These are phyloP conservation scores for Papiliotrema nemorosa DNA, from an alignment of 1,284 basidiomycete species.

Conservation along the genomic window DNA sequence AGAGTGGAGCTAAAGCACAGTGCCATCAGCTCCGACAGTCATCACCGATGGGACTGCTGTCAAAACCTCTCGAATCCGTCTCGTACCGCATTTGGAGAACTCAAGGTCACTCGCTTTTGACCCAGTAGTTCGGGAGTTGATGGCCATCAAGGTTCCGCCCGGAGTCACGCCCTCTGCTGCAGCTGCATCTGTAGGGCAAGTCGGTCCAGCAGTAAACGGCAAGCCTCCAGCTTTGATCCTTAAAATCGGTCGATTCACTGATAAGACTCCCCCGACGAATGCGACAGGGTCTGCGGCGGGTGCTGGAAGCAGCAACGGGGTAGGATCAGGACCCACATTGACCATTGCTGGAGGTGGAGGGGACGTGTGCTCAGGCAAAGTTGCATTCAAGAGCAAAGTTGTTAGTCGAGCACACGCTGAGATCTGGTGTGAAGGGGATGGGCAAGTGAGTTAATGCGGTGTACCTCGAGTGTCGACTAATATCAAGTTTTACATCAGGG, in stretches of 20 bases:
- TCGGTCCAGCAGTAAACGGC: slow-evolving; percentile 42
- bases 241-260: slow-evolving; percentile 89
- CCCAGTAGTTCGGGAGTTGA: slow-evolving; percentile 73
- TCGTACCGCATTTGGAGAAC: slow-evolving; percentile 91
- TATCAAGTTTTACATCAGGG: slow-evolving; percentile 76
- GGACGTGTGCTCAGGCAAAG: slow-evolving; percentile 71
- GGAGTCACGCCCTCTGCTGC: slow-evolving; percentile 47
- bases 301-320: slow-evolving; percentile 5
- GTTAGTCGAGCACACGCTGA: slow-evolving; percentile 93
- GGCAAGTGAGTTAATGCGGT: slow-evolving; percentile 48
- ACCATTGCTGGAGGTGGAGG: slow-evolving; percentile 45
- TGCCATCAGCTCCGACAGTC: slow-evolving; percentile 12
- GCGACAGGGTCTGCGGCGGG: slow-evolving; percentile 7
- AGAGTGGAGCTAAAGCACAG: background rate
- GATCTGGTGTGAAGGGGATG: slow-evolving; percentile 69
- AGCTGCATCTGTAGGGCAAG: slow-evolving; percentile 20
- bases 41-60: slow-evolving; percentile 8
- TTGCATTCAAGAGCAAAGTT: slow-evolving; percentile 95
- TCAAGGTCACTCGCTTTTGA: slow-evolving; percentile 88
- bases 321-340: slow-evolving; percentile 1
- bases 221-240: slow-evolving; percentile 58
- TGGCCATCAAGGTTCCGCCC: slow-evolving; percentile 51
- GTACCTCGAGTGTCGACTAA: background rate
- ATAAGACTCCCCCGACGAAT: slow-evolving; percentile 45
- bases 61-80: slow-evolving; percentile 58